phyloP scores from a whole-genome alignment of 2,329 filamentous ascomycete genomes.

The Aspergillus terreus region DNA sequence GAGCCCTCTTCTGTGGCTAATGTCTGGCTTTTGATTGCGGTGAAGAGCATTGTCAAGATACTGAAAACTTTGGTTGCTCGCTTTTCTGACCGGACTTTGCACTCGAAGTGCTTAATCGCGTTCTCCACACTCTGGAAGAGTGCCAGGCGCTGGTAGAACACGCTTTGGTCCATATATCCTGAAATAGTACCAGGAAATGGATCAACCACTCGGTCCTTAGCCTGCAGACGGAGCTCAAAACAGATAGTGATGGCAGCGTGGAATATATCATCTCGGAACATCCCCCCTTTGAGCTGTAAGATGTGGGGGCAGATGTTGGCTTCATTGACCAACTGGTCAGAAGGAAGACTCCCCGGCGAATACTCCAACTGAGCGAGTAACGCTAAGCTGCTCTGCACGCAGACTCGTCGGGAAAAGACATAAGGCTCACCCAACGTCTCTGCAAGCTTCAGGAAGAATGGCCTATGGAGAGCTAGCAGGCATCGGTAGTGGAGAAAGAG shows the following conservation, averaged over 20 bases:
- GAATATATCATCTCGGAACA: constrained; percentile 2
- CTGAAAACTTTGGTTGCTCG: not conserved
- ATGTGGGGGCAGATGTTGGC: not conserved
- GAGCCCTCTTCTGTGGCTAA: not conserved
- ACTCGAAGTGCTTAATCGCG: not conserved
- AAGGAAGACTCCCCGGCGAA: not conserved
- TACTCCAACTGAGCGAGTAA: not conserved
- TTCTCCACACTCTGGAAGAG: constrained; percentile 1
- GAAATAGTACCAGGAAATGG: not conserved
- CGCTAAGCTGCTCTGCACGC: not conserved
- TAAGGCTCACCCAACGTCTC: not conserved
- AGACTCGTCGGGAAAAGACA: not conserved
- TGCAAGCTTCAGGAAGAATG: not conserved
- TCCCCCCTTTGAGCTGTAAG: not conserved
- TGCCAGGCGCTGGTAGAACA: not conserved
- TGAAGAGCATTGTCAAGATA: not conserved
- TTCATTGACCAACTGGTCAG: not conserved
- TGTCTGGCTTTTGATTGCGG: not conserved
- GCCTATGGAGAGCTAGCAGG: constrained; percentile 1
- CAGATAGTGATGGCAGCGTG: constrained; percentile 1
- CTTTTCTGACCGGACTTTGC: not conserved
- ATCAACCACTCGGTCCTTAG: not conserved
- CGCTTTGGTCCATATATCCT: not conserved
- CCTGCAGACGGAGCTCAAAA: constrained; percentile 1
- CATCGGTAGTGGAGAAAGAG: constrained; percentile 1